Percentiles rank a stretch among this genome's conserved stretches.
phyloP scores from a whole-genome alignment of 768 basidiomycete species.

The Naganishia kalamii region DNA sequence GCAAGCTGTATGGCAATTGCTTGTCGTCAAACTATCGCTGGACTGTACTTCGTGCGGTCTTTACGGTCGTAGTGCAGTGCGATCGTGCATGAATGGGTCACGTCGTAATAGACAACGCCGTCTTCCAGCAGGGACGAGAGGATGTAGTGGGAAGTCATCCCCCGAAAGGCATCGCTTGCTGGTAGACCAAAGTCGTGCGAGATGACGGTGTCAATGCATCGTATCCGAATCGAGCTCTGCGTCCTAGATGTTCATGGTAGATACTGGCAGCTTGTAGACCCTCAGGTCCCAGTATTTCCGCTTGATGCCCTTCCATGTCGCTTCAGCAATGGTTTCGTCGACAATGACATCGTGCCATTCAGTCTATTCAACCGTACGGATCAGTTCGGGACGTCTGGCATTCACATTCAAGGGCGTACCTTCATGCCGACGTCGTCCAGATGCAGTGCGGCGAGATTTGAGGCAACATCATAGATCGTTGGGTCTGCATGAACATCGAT shows the following conservation, averaged over 20 bases:
- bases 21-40: no score
- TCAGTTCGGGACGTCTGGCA: not conserved
- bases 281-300: conserved; percentile 52
- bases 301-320: conserved; percentile 62
- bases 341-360: conserved; percentile 78
- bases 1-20: no score
- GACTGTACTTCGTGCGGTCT: no score
- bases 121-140: no score
- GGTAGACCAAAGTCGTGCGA: not conserved
- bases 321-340: conserved; percentile 52
- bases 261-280: conserved; percentile 56
- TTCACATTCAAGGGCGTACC: conserved; percentile 44
- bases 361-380: not conserved
- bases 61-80: no score
- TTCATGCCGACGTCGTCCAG: conserved; percentile 72
- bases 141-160: no score
- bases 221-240: not conserved
- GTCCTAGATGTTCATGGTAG: conserved; percentile 22
- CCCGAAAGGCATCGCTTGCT: not conserved
- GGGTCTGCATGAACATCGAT: conserved; percentile 55
- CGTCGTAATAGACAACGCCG: no score
- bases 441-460: conserved; percentile 74
- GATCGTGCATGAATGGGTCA: no score
- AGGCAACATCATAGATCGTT: conserved; percentile 85
- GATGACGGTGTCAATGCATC: not conserved